Conservation (phyloP, 495 filamentous ascomycete genomes). For the Penicillium malachiteum region DNA sequence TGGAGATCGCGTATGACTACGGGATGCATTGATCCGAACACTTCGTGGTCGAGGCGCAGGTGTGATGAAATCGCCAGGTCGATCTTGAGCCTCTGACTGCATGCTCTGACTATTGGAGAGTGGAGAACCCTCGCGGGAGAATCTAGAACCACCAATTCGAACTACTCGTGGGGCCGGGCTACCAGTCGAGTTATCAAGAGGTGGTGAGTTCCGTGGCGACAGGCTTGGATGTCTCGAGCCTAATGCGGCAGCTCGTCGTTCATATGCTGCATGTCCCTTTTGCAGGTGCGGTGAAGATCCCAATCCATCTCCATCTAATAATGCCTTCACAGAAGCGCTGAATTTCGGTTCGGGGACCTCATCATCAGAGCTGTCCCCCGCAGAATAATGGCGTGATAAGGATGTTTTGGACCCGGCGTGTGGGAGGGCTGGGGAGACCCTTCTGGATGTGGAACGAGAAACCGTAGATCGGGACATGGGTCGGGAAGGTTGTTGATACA, state of each 20-base stretch:
- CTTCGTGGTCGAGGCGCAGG: slow-evolving; percentile 63
- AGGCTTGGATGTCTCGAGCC: slow-evolving; percentile 36
- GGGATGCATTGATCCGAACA: slow-evolving; percentile 55
- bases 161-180: slow-evolving; percentile 55
- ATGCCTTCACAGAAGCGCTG: slow-evolving; percentile 74
- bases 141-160: slow-evolving; percentile 50
- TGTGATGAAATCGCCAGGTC: slow-evolving; percentile 59
- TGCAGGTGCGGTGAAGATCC: slow-evolving; percentile 52
- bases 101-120: slow-evolving; percentile 33
- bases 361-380: slow-evolving; percentile 74
- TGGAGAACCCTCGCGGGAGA: slow-evolving; percentile 35
- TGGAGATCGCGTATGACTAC: slow-evolving; percentile 38
- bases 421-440: slow-evolving; percentile 38
- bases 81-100: slow-evolving; percentile 26
- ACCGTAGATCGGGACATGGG: slow-evolving; percentile 42
- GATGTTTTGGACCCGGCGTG: slow-evolving; percentile 22
- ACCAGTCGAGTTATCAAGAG: slow-evolving; percentile 40
- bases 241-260: slow-evolving; percentile 22
- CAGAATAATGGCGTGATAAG: slow-evolving; percentile 36
- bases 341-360: slow-evolving; percentile 72
- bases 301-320: slow-evolving; percentile 64
- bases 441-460: slow-evolving; percentile 43
- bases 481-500: slow-evolving; percentile 38
- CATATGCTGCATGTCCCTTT: slow-evolving; percentile 36
- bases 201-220: slow-evolving; percentile 39